Evolutionary conservation across 1,284 basidiomycete genomes (phyloP), one percentile per base, ranked within the genome.

Genomic region (Cryptococcus maquisensis): DNA sequence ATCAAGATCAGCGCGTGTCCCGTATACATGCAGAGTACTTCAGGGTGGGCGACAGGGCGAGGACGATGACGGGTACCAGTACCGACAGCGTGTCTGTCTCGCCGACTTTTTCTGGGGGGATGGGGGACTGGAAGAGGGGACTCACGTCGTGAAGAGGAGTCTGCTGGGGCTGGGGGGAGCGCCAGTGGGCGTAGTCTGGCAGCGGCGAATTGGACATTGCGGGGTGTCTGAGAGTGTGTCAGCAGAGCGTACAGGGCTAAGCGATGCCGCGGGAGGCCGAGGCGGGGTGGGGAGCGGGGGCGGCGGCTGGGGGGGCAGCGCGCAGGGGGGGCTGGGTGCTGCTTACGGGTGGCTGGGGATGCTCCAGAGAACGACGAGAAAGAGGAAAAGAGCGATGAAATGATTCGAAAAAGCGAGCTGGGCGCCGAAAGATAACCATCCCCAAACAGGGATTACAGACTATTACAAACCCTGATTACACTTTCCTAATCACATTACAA

Each of bases 141-240:
- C 64, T 53, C 49, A 67, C 65, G 60, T 67, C 64, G 26, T 57
- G 38, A 39, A 67, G 42, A 2, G 65, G 64, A 5, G 65, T 67
- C 16, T 65, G 43, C 38, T 62, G 59, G n/a, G 57, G 50, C 13
- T 61, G 63, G 21, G 66, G 66, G 12, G 61, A 63, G 37, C 63
- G 55, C 65, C 65, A 67, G 57, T 54, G 52, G 18, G 54, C 55
- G 43, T 56, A 52, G 38, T 44, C 47, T 36, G n/a, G 36, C 20
- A 49, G 35, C n/a, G 52, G 43, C n/a, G 48, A 18, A 37, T 16
- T 38, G 18, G 47, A 36, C 23, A 45, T 57, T 4, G 41, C 37
- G 18, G 41, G 15, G 21, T 24, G 24, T 8, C 16, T 13, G 35
- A 39, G 40, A 42, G 26, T 15, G 37, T 18, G 45, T 36, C 23